Evolutionary conservation across 2,329 filamentous ascomycete genomes (phyloP).

Genomic region (Fusarium buharicum): DNA sequence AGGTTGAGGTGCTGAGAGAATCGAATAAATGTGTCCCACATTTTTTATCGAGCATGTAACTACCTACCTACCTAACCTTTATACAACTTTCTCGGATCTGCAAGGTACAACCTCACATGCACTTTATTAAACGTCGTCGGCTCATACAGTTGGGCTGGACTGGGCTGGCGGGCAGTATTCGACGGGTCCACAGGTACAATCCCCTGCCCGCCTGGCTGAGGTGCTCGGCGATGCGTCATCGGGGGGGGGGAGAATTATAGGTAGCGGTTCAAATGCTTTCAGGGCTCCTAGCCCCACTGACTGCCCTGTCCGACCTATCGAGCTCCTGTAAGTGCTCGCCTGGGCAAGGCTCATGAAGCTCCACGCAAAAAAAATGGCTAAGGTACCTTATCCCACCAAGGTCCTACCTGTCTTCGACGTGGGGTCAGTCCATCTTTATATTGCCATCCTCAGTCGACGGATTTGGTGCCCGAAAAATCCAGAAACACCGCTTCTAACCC

Average conservation of each 20-base stretch:
- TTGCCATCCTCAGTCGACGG: slow-evolving; percentile 33
- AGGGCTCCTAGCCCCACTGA: slow-evolving; percentile 41
- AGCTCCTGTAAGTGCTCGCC: slow-evolving; percentile 18
- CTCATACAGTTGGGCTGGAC: background rate
- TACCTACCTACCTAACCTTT: background rate
- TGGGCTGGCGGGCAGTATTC: background rate
- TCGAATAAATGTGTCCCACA: background rate
- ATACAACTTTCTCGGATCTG: slow-evolving; percentile 9
- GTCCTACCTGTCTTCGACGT: slow-evolving; percentile 31
- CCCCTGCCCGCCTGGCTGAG: background rate
- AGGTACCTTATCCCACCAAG: slow-evolving; percentile 10
- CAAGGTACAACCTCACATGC: slow-evolving; percentile 15
- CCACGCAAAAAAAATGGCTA: slow-evolving; percentile 10
- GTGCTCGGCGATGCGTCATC: slow-evolving; percentile 25
- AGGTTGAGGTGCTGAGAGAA: background rate
- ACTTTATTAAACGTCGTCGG: slow-evolving; percentile 4
- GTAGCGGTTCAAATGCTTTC: slow-evolving; percentile 17
- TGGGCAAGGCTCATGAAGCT: background rate
- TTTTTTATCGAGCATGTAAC: no score
- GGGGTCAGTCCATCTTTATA: slow-evolving; percentile 40
- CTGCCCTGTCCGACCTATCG: background rate
- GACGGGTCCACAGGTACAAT: background rate
- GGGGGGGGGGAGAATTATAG: background rate
- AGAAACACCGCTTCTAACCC: slow-evolving; percentile 28
- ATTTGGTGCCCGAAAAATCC: slow-evolving; percentile 38